Evolutionary conservation across 371 early-diverging fungal genomes (phyloP), one percentile per base, ranked within the genome.

Genomic region (Lichtheimia corymbifera): DNA sequence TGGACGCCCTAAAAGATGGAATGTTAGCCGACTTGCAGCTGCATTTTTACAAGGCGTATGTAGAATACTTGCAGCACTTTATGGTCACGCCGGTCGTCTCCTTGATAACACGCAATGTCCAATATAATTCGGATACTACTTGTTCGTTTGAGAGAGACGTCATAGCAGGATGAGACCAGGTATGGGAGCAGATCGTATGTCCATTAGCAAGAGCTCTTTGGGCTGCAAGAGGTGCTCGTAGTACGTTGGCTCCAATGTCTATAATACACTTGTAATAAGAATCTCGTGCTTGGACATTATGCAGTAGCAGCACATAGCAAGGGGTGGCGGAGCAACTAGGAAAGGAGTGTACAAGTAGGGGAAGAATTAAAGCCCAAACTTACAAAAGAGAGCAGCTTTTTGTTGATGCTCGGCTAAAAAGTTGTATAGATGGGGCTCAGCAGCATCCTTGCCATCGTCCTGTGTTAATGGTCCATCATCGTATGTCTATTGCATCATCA

Each of bases 81-180:
- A 84, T 73, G 30, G 83, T 80, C 24, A 79, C 63, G 44, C 85
- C 84, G 20, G 76, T 74, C 6, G 76, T 73, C 56, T 83, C 76
- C 72, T 85, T 78, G 62, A 88, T 74, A 42, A 77, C 77, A 45
- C 72, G 68, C 3, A 76, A 69, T 14, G 80, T 73, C 77, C 80
- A 79, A 61, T 83, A 75, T 22, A 87, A 61, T 62, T 88, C 83
- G 42, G 87, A 80, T 51, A 85, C 79, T 30, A 87, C 72, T 52
- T 80, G 65, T 5, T 75, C 80, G 47, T 81, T 83, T 42, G 81
- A 63, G 51, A 74, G 72, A 22, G 79, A 66, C 27, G 86, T 83
- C 77, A 87, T 76, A n/a, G 61, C 64, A 50, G 81, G 82, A 58
- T 89, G 89, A 27, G 83, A 77, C 85, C 85, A 85, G 13, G 85